Percentiles rank a stretch among this genome's conserved stretches.
These are phyloP conservation scores for Aspergillus diversus DNA, from an alignment of 495 filamentous ascomycete species.

Conservation along the genomic window DNA sequence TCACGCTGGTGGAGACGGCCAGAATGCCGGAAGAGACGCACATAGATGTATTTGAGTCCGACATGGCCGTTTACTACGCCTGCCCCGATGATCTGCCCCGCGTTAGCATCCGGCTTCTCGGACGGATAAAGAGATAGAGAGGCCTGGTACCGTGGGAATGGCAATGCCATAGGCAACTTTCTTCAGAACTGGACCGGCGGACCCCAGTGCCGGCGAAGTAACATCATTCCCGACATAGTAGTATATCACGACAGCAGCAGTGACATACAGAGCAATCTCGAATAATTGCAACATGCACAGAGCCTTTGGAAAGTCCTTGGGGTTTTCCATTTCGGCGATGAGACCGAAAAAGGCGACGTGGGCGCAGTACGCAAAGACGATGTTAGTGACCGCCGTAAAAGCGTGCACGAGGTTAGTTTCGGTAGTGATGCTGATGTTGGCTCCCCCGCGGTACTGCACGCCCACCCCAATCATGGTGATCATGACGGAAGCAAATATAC, in stretches of 20 bases:
- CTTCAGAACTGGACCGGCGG: slow-evolving; percentile 9
- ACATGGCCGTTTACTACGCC: slow-evolving; percentile 21
- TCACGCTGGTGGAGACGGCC: slow-evolving; percentile 55
- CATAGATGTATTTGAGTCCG: slow-evolving; percentile 17
- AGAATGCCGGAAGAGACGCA: slow-evolving; percentile 16
- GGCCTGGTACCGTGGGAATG: slow-evolving; percentile 8
- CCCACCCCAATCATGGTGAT: slow-evolving; percentile 74
- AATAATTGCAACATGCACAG: slow-evolving; percentile 65
- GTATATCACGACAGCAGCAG: slow-evolving; percentile 72
- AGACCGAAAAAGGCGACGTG: slow-evolving; percentile 77
- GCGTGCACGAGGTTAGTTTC: slow-evolving; percentile 36
- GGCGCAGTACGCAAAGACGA: slow-evolving; percentile 61
- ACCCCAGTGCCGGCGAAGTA: slow-evolving; percentile 10
- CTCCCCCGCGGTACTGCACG: slow-evolving; percentile 41
- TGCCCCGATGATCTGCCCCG: slow-evolving; percentile 13
- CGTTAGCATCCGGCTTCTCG: neutral
- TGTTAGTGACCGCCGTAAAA: slow-evolving; percentile 54
- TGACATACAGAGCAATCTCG: slow-evolving; percentile 69
- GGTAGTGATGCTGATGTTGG: slow-evolving; percentile 35
- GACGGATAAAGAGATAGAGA: neutral
- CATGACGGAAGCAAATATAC: slow-evolving; percentile 53
- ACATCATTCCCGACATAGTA: slow-evolving; percentile 61
- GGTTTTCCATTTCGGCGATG: slow-evolving; percentile 76
- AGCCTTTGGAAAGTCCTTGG: slow-evolving; percentile 67
- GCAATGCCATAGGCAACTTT: slow-evolving; percentile 18